A percentile compares a stretch with the other conserved stretches of the same genome.
Evolutionary conservation across 306 rosid species (phyloP).

Genomic region (Phaseolus lunatus): DNA sequence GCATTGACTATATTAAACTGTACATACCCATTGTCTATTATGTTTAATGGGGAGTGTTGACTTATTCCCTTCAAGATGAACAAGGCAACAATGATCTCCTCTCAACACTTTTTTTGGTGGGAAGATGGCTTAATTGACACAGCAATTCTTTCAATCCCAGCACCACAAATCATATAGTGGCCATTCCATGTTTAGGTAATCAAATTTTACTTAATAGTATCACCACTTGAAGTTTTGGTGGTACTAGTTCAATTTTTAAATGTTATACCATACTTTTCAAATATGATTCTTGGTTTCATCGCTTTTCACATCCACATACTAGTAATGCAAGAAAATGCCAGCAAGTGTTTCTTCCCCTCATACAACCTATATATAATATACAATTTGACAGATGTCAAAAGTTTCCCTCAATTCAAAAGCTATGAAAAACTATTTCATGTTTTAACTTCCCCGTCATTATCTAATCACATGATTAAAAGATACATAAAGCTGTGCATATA

Average conservation of each 20-base stretch:
- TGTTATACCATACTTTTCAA: neutral
- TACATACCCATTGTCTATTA: constrained; percentile 20
- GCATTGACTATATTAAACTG: constrained; percentile 5
- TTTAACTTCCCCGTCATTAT: neutral
- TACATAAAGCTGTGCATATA: neutral
- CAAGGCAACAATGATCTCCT: constrained; percentile 1
- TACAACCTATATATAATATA: neutral
- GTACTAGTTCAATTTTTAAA: constrained; percentile 1
- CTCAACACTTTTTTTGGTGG: neutral
- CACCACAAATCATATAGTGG: constrained; percentile 5
- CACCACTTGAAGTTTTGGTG: neutral
- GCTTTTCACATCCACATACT: constrained; percentile 6
- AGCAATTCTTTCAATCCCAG: constrained; percentile 20
- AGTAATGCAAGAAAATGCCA: constrained; percentile 14
- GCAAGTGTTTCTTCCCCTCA: neutral
- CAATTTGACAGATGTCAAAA: constrained; percentile 1
- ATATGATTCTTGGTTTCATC: neutral
- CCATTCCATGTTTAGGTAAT: constrained; percentile 12
- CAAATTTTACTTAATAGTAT: neutral
- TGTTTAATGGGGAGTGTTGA: neutral
- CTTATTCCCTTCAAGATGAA: constrained; percentile 20
- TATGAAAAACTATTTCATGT: neutral
- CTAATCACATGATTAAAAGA: neutral
- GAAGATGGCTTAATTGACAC: constrained; percentile 24
- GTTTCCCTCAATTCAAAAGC: constrained; percentile 12